Evolutionary conservation across 169 alveolate genomes (phyloP).

Genomic region (Eimeria acervulina): DNA sequence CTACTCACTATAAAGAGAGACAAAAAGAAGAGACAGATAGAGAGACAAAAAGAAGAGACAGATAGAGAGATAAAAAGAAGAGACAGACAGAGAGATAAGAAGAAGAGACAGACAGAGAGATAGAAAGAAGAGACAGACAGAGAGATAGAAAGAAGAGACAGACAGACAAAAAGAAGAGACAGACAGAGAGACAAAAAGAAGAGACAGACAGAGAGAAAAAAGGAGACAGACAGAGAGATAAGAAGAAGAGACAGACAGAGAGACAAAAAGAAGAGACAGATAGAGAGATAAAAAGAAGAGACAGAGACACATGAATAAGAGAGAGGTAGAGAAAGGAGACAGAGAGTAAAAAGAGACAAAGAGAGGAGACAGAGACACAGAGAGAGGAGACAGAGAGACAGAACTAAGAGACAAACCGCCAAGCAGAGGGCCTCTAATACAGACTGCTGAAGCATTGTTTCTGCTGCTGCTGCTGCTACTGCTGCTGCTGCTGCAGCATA

Average conservation of each 20-base stretch:
- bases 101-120: background rate
- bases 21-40: too few relatives aligned
- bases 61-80: too few relatives aligned
- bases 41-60: too few relatives aligned
- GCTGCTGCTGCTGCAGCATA: too few relatives aligned
- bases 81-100: background rate
- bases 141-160: background rate
- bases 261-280: background rate
- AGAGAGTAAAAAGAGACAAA: background rate
- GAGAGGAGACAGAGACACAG: background rate
- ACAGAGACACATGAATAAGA: background rate
- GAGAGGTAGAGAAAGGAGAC: background rate
- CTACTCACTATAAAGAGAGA: too few relatives aligned
- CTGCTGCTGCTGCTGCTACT: too few relatives aligned
- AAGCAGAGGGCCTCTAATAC: background rate
- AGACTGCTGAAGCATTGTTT: background rate
- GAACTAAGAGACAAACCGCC: background rate
- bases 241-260: background rate
- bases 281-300: background rate
- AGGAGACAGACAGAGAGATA: background rate
- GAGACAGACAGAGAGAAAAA: background rate
- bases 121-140: background rate
- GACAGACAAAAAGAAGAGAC: background rate
- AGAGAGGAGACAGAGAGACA: constrained; percentile 14
- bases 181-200: background rate